phyloP scores from a whole-genome alignment of 2,329 filamentous ascomycete species.

The Teratosphaeria zuluensis region DNA sequence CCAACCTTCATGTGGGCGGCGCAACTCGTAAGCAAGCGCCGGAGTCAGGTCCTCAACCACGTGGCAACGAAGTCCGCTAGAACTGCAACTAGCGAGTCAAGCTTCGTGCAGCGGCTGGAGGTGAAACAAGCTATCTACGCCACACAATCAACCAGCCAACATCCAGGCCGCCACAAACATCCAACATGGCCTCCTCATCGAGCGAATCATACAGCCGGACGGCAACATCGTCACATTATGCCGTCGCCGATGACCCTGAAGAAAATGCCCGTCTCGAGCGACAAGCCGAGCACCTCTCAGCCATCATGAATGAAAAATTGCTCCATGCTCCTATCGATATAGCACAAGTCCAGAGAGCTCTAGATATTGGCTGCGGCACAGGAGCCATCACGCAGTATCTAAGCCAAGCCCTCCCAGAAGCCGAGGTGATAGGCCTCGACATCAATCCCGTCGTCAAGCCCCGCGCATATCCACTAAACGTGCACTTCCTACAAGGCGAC shows the following conservation, averaged over 20 bases:
- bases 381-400: slow-evolving; percentile 16
- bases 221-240: background rate
- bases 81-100: background rate
- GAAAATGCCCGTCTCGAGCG: slow-evolving; percentile 15
- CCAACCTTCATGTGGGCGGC: too few relatives aligned
- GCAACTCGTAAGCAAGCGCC: too few relatives aligned
- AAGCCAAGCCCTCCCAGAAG: slow-evolving; percentile 9
- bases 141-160: background rate
- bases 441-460: slow-evolving; percentile 10
- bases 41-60: too few relatives aligned
- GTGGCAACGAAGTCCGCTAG: background rate
- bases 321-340: slow-evolving; percentile 12
- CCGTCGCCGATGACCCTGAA: slow-evolving; percentile 8
- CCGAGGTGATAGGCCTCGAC: slow-evolving; percentile 26
- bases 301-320: slow-evolving; percentile 14
- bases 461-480: slow-evolving; percentile 5
- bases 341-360: background rate
- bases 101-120: background rate
- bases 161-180: background rate
- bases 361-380: slow-evolving; percentile 21
- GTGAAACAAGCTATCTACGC: background rate
- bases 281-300: slow-evolving; percentile 11
- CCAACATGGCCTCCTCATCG: background rate
- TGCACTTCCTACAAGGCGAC: slow-evolving; percentile 10
- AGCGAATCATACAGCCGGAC: background rate